These are phyloP conservation scores for Neonectria neomacrospora DNA, from an alignment of 2,329 filamentous ascomycete genomes.

Conservation along the genomic window DNA sequence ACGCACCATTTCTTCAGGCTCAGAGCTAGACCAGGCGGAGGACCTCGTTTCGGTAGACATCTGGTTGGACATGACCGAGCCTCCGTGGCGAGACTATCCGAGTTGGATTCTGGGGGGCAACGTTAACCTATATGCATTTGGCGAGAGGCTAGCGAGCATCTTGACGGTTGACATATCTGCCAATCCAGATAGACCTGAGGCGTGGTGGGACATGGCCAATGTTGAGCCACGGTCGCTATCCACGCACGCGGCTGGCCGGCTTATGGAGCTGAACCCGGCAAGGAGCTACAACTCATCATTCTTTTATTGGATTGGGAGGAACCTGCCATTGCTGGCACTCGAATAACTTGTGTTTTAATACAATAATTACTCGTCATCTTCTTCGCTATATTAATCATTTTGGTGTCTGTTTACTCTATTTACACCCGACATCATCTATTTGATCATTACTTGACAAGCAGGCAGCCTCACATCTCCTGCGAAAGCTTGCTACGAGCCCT, in stretches of 20 bases:
- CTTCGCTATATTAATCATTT: neutral
- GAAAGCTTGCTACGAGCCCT: constrained; percentile 39
- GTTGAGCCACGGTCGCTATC: neutral
- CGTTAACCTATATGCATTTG: constrained; percentile 4
- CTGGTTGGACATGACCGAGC: neutral
- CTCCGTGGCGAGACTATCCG: neutral
- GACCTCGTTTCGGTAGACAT: neutral
- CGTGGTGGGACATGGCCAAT: neutral
- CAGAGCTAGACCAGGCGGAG: neutral
- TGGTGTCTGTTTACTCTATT: neutral
- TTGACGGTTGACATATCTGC: constrained; percentile 3
- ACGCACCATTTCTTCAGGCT: too few species aligned
- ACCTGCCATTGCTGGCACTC: neutral
- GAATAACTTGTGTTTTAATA: too few species aligned
- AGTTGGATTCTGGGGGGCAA: constrained; percentile 2
- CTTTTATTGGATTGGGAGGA: neutral
- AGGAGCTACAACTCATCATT: neutral
- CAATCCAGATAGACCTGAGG: neutral
- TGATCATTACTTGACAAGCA: neutral
- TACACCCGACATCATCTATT: neutral
- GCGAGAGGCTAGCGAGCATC: constrained; percentile 3
- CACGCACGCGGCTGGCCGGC: neutral
- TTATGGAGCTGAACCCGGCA: neutral
- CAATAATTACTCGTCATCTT: neutral
- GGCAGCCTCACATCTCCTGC: constrained; percentile 29